Base-by-base conservation (phyloP, 345 rosid species). In the Mallotus nudiflorus region DNA sequence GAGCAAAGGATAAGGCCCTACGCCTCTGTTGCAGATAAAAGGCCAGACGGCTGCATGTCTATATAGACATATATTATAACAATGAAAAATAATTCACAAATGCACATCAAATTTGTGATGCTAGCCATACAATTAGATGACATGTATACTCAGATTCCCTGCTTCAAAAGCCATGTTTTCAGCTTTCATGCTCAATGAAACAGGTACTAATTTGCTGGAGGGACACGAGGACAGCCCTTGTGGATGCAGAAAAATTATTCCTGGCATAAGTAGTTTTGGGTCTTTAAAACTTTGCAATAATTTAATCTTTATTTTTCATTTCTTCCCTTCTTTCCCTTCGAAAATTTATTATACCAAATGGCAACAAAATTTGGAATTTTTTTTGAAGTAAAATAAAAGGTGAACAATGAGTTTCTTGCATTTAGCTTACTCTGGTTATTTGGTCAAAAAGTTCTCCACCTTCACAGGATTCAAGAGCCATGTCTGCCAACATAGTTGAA, bases 401-500 rank as follows among this genome's bases (percentile, higher is more conserved):
- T 14, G 16, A 15, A 31, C 6, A 16, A 48, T 28, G 24, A 40
- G 60, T 11, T 73, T 73, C 33, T 15, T 11, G n/a, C 18, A 73
- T 64, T 16, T 44, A 75, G 75, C 94, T 85, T 88, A 92, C 99
- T 80, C 97, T 82, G 46, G 97, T 92, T 79, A 95, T 90, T 84
- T 95, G 99, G 82, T 95, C 98, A 65, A 95, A 95, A 80, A 90
- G 96, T 72, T 92, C 99, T 61, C 99, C 99, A 28, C 97, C 99
- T 82, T 95, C 96, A 29, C 99, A 92, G 60, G 99, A 92, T 80
- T 95, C 99, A 62, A 92, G 98, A 35, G 98, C 99, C 99, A 95
- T 92, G 64, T 90, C 99, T 95, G 73, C 75, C 39, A 80, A 77
- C 31, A 64, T 9, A 67, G 79, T 64, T 72, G 67, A 68, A 81